Evolutionary conservation across 2,329 filamentous ascomycete genomes (phyloP), one percentile per base, ranked within the genome.

Genomic region (Sporothrix humicola): DNA sequence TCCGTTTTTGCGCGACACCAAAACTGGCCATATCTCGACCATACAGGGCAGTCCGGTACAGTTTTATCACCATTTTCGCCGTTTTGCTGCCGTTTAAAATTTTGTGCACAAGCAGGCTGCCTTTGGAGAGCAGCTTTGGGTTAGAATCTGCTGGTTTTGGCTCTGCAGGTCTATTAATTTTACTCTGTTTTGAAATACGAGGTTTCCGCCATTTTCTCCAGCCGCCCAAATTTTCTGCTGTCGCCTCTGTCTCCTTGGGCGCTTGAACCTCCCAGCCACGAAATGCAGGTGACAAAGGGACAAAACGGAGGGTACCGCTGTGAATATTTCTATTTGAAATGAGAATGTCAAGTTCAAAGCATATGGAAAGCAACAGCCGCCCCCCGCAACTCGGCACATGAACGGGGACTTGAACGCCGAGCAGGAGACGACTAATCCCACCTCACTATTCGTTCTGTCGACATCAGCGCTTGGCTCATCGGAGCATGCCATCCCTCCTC

Each of bases 161-260:
- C 52, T 17, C 6, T 44, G 8, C 42, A 13, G n/a, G 37, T 50
- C 42, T 46, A 17, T 23, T 69, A 54, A 69, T 69, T 42, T 69
- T 37, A 54, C 12, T 54, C 15, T 52, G 65, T 69, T 69, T 50
- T 54, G 46, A 69, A 69, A 69, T 69, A 69, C 66, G 66, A 69
- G 66, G 48, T 69, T 66, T 26, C 2, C 48, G 23, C 9, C 26
- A 42, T 23, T 17, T 66, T 20, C 12, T 4, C 61, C n/a, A 46
- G 42, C 61, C 56, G 44, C 8, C 17, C 23, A 15, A 13, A n/a
- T 31, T 48, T 52, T 9, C 1, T 23, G 52, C 12, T 52, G 46
- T 20, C 17, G 26, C n/a, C 3, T 61, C 46, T 50, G 26, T 6
- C 46, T 15, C 44, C 63, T 13, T 48, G 31, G 46, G 63, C 37